Evolutionary conservation across 345 rosid genomes (phyloP), one percentile per base, ranked within the genome.

Genomic region (Linum usitatissimum): DNA sequence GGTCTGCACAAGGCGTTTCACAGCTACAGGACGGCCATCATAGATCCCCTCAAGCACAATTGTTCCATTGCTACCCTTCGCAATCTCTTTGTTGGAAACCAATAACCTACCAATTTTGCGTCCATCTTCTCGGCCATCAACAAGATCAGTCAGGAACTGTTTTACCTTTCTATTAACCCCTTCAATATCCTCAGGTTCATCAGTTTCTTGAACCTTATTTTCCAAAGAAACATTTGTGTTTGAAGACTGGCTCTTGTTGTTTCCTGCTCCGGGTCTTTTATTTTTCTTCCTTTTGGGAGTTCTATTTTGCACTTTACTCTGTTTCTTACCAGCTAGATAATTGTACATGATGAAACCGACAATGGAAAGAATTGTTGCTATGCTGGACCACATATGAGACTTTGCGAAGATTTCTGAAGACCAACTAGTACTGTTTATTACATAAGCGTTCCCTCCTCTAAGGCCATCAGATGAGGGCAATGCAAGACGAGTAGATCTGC

Each of bases 11-110:
- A 85, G 83, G 63, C 84, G 85, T 71, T 85, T 85, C 59, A 82
- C 87, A 30, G 90, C 87, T 18, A 85, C 90, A 51, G 73, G 62
- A 68, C 80, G 82, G 15, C 90, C 87, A 57, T 80, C 85, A 62
- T 82, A 80, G 54, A 70, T 64, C 18, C 90, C 90, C 64, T 85
- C 90, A 53, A 85, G 79, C 20, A 85, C 85, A 70, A 85, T 77
- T 17, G 90, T 85, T 60, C 85, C 87, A 42, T 85, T 79, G 63
- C 87, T 82, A 9, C 87, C 87, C 75, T 72, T 79, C 53, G 67
- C 76, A 68, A 72, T 72, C 36, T 68, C 72, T 64, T 36, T 64
- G 61, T 68, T 68, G 8, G 68, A 72, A 42, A 68, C 66, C 45
- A 63, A 34, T 51, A 72, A 56, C 59, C 68, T 68, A 4, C 72